Evolutionary conservation across 2,329 filamentous ascomycete species (phyloP).

Genomic region (Arthrobotrys entomopaga): DNA sequence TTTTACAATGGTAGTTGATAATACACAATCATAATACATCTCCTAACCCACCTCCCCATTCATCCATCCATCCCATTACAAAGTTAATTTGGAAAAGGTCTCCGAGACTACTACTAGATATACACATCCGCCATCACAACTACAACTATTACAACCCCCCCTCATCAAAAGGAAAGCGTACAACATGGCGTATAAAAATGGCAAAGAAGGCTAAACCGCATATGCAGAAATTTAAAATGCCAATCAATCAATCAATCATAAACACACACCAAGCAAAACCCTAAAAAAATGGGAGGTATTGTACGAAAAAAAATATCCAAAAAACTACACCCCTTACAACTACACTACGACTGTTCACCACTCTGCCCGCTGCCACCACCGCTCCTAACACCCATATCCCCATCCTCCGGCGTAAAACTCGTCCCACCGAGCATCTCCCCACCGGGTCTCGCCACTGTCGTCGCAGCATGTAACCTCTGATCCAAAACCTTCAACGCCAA

Average conservation of each 20-base stretch:
- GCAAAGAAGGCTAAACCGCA: conserved; percentile 18
- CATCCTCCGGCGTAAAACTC: conserved; percentile 54
- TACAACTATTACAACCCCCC: background rate
- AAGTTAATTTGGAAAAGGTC: background rate
- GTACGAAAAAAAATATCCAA: background rate
- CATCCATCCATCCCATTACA: background rate
- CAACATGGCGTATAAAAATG: background rate
- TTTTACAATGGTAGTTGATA: no score
- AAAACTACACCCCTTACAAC: conserved; percentile 13
- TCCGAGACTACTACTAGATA: background rate
- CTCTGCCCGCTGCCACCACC: background rate
- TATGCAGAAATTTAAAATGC: conserved; percentile 11
- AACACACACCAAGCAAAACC: background rate
- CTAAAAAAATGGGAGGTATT: background rate
- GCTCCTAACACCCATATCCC: conserved; percentile 18
- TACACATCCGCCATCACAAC: background rate
- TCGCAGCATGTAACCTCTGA: conserved; percentile 87
- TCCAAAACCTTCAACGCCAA: conserved; percentile 91
- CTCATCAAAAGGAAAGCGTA: background rate
- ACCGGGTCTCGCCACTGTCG: conserved; percentile 63
- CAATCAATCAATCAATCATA: no score
- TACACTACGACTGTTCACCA: conserved; percentile 23
- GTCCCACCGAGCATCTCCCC: conserved; percentile 56
- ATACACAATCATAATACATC: no score
- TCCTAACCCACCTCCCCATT: background rate